A percentile compares a stretch with the other conserved stretches of the same genome.
Conservation (phyloP, 192 early-diverging fungal genomes). For the Coemansia sp. region DNA sequence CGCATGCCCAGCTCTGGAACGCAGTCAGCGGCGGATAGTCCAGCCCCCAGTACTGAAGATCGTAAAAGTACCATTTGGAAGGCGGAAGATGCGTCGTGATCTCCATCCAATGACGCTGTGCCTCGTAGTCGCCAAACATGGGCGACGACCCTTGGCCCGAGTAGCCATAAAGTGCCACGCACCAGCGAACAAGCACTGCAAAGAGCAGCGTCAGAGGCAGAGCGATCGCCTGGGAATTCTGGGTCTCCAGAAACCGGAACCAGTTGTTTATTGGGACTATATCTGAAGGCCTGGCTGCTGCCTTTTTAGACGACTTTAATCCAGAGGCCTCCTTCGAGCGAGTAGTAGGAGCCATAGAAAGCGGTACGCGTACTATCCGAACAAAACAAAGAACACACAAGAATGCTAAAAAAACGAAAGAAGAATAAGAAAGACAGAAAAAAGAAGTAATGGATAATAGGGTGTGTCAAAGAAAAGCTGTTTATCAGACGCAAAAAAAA, state of each 20-base stretch:
- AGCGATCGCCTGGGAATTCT: conserved; percentile 30
- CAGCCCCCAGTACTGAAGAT: conserved; percentile 89
- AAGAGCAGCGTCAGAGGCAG: conserved; percentile 42
- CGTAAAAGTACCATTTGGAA: conserved; percentile 85
- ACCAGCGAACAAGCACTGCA: conserved; percentile 67
- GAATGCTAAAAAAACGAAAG: neutral
- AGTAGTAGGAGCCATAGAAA: neutral
- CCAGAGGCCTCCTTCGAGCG: neutral
- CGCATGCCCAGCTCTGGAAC: conserved; percentile 87
- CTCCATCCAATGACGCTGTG: conserved; percentile 99
- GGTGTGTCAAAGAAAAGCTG: neutral
- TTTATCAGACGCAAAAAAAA: neutral
- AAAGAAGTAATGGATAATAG: neutral
- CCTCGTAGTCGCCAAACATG: conserved; percentile 93
- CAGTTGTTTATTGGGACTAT: conserved; percentile 30
- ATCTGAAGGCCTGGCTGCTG: neutral
- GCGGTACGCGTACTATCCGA: neutral
- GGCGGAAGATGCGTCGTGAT: conserved; percentile 78
- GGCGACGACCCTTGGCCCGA: conserved; percentile 77
- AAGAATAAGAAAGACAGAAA: neutral
- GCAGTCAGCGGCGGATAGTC: conserved; percentile 98
- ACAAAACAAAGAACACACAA: neutral
- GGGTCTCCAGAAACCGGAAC: conserved; percentile 39
- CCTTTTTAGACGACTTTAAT: neutral
- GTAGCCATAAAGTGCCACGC: conserved; percentile 67